These are phyloP conservation scores for Puccinia coronata DNA, from an alignment of 1,284 basidiomycete genomes.

Conservation along the genomic window DNA sequence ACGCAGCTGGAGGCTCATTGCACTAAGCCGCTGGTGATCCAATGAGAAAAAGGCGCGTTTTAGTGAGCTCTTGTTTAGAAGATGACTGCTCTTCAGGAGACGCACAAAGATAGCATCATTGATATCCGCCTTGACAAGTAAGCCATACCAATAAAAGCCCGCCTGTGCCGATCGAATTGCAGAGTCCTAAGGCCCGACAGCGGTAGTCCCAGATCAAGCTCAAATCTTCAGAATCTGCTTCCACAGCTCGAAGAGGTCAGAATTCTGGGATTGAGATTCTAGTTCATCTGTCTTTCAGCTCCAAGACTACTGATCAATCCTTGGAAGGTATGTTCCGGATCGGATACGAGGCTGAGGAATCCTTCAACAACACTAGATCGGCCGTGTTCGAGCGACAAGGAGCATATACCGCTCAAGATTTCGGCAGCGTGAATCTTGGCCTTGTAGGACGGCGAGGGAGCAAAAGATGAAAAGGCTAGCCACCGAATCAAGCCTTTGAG, in stretches of 20 bases:
- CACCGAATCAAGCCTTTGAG: slow-evolving; percentile 71
- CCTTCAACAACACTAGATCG: slow-evolving; percentile 68
- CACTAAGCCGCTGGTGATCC: slow-evolving; percentile 50
- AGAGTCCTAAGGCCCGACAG: slow-evolving; percentile 69
- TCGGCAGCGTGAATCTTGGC: slow-evolving; percentile 73
- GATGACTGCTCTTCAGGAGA: slow-evolving; percentile 77
- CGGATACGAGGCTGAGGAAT: slow-evolving; percentile 10
- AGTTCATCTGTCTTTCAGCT: slow-evolving; percentile 57
- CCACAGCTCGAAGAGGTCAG: slow-evolving; percentile 59
- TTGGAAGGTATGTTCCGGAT: slow-evolving; percentile 66
- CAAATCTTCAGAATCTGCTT: slow-evolving; percentile 62
- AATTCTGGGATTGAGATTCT: slow-evolving; percentile 52
- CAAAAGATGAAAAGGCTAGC: slow-evolving; percentile 72
- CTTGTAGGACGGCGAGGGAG: slow-evolving; percentile 65
- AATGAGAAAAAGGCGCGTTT: slow-evolving; percentile 66
- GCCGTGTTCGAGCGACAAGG: slow-evolving; percentile 72
- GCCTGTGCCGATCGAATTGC: slow-evolving; percentile 29
- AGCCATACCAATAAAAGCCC: slow-evolving; percentile 19
- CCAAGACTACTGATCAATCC: slow-evolving; percentile 70
- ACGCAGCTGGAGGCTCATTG: slow-evolving; percentile 12
- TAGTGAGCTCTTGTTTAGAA: slow-evolving; percentile 80
- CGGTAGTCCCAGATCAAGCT: slow-evolving; percentile 75
- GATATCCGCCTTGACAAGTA: slow-evolving; percentile 4
- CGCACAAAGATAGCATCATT: slow-evolving; percentile 5
- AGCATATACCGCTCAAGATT: slow-evolving; percentile 77